Evolutionary conservation across 352 stramenopile genomes (phyloP), one percentile per base, ranked within the genome.

Genomic region (Phytophthora brassicae): DNA sequence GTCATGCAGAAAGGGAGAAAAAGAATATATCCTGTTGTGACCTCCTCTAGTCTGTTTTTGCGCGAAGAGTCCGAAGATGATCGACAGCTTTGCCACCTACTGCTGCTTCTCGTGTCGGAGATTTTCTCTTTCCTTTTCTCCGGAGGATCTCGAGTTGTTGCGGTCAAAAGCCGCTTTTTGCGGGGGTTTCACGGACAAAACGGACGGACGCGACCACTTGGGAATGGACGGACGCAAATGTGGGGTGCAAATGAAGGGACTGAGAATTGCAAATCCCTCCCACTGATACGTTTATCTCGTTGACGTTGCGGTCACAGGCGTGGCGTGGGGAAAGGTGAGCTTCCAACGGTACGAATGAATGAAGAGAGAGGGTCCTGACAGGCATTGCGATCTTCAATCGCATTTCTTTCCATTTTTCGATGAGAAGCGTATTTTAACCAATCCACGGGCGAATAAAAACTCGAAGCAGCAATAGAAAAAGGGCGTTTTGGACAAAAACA

Each of bases 331-430:
- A n/a, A n/a, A n/a, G n/a, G n/a, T n/a, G 26, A 31, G 26, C 26
- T 8, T 45, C 17, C n/a, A 24, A 26, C 38, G 38, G 24, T 24
- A 17, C 38, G 39, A 45, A 42, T 42, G 35, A 6, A n/a, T 14
- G n/a, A n/a, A n/a, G n/a, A n/a, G n/a, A n/a, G n/a, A n/a, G 6
- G 17, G 39, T 17, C 20, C 39, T 50, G 43, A 50, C 22, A 35
- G 6, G 14, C 43, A 67, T 63, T 23, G 60, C 64, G 66, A 74
- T 74, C 66, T 74, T 74, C 54, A 62, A 67, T 63, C 22, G 11
- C 49, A 44, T 24, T 65, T 61, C 65, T 66, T 67, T 70, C 60
- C 55, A 60, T 64, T 41, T 52, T 63, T 73, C 26, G 24, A n/a
- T 17, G 14, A 38, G 39, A 62, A 52, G 68, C 35, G 56, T 11